phyloP scores from a whole-genome alignment of 2,329 filamentous ascomycete species.

The Seiridium unicorne region DNA sequence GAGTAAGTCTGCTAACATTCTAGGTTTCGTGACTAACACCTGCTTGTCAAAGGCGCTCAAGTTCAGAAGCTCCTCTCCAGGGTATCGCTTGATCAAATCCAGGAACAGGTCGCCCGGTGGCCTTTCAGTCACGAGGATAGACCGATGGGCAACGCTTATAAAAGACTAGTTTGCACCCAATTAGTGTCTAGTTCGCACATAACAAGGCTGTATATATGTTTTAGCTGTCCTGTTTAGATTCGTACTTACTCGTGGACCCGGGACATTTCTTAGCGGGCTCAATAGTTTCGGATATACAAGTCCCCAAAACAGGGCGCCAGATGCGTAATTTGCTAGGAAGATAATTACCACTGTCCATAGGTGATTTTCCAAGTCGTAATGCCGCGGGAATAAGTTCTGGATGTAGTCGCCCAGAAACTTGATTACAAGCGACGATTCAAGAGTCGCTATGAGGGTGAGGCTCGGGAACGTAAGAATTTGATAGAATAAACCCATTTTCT shows the following conservation, averaged over 20 bases:
- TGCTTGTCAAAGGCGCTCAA: constrained; percentile 14
- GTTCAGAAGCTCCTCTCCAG: constrained; percentile 19
- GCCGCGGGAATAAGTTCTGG: background rate
- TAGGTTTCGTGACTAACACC: constrained; percentile 27
- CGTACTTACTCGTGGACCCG: constrained; percentile 18
- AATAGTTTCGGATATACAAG: constrained; percentile 20
- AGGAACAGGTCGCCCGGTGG: constrained; percentile 16
- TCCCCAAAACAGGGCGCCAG: background rate
- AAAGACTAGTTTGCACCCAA: background rate
- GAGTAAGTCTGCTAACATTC: constrained; percentile 46
- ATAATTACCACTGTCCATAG: background rate
- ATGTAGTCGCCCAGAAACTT: constrained; percentile 17
- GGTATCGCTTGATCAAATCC: constrained; percentile 17
- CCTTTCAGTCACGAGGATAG: constrained; percentile 11
- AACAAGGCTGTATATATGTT: too few relatives aligned
- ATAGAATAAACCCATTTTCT: constrained; percentile 3
- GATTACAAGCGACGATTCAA: constrained; percentile 24
- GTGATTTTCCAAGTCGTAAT: background rate
- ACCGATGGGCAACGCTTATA: constrained; percentile 14
- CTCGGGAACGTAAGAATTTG: constrained; percentile 20
- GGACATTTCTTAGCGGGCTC: constrained; percentile 19
- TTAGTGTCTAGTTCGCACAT: too few relatives aligned
- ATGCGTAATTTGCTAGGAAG: background rate
- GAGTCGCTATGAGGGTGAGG: constrained; percentile 19
- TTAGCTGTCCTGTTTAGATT: background rate